Conservation (phyloP, 2,329 filamentous ascomycete genomes). For the Emergomyces africanus region DNA sequence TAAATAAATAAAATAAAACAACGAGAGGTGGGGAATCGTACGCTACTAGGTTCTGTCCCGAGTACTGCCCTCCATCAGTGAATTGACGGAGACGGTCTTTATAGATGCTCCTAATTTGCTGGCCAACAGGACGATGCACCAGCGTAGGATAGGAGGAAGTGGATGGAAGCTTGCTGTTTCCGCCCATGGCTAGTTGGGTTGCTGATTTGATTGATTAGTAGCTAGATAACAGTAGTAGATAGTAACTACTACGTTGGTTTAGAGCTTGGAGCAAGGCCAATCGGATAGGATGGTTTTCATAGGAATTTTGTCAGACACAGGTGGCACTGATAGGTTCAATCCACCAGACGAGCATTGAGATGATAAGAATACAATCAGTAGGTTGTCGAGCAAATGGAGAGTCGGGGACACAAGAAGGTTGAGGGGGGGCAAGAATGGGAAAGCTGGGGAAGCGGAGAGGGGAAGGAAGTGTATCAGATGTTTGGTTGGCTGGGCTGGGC, state of each 20-base stretch:
- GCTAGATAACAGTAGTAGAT: too few relatives aligned
- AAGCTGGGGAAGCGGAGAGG: background rate
- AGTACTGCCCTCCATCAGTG: conserved; percentile 65
- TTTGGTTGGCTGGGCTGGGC: too few relatives aligned
- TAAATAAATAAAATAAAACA: background rate
- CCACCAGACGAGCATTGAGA: background rate
- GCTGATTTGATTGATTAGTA: background rate
- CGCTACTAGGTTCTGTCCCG: conserved; percentile 59
- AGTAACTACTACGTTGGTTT: too few relatives aligned
- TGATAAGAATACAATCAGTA: background rate
- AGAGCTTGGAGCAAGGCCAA: background rate
- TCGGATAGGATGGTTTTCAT: background rate
- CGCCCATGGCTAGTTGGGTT: conserved; percentile 20
- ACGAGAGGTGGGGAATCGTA: conserved; percentile 29
- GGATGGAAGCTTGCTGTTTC: conserved; percentile 23
- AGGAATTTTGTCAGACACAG: background rate
- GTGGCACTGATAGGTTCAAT: background rate
- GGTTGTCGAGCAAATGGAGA: background rate
- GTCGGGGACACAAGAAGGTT: background rate
- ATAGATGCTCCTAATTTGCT: conserved; percentile 77
- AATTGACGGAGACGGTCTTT: conserved; percentile 72
- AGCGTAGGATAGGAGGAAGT: conserved; percentile 37
- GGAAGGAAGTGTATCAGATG: background rate
- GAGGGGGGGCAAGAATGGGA: too few relatives aligned
- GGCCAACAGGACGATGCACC: conserved; percentile 47